Evolutionary conservation across 495 filamentous ascomycete species (phyloP), one percentile per base, ranked within the genome.

Genomic region (Neurospora sublineolata): DNA sequence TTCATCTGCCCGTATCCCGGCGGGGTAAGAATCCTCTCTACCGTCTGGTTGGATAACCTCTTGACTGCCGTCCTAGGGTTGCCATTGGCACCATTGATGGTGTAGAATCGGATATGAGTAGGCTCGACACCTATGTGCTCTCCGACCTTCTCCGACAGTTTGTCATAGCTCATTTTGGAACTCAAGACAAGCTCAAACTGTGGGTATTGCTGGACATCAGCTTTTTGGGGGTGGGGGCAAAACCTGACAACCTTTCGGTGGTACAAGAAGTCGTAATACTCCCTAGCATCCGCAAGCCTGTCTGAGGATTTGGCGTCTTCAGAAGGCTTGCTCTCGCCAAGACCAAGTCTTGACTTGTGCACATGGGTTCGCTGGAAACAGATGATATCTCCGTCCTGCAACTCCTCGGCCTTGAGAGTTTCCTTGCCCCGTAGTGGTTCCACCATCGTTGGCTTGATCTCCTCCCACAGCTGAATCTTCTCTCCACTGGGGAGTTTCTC

Each of bases 401-500:
- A 92, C 79, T 99, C 95, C 3, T 94, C 93, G 69, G 92, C 89
- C 67, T 92, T 89, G 72, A 99, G 87, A 0, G 93, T 91, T 76
- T 92, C 87, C 79, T 97, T 98, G 1, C 90, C 89, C 79, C 97
- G 97, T 86, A 98, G 93, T 14, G 87, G 83, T 74, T 99, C 95
- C 76, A 99, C 97, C 94, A 98, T 98, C 68, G 87, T 90, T 42
- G 94, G 93, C 79, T 97, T 98, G 82, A 99, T 98, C 80, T 99
- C 95, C 86, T 98, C 94, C 80, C 87, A 97, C n/a, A 97, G 86
- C 67, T 84, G 79, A 67, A 91, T 83, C 72, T 90, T 82, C 67
- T 85, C 81, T 71, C 88, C 80, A 73, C 76, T 78, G 0, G 81
- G 71, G 18, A 84, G 73, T 73, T 85, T 86, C 1, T 86, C 82